Evolutionary conservation across 164 flowering plant species (phyloP).

Genomic region (Stephania cephalantha): DNA sequence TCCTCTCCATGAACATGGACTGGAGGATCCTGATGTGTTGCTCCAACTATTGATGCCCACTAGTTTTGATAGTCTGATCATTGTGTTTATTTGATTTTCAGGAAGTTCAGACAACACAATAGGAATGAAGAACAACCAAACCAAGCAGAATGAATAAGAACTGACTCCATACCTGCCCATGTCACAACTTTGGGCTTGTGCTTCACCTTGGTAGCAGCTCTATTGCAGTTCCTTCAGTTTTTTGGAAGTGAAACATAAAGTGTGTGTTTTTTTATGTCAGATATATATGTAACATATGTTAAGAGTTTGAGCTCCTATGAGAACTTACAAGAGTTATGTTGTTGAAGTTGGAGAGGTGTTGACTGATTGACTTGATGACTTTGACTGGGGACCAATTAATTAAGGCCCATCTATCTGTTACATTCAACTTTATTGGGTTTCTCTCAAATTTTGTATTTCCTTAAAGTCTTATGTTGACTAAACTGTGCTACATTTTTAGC

Average conservation of each 20-base stretch:
- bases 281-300: background rate
- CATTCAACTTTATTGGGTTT: background rate
- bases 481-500: background rate
- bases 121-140: constrained; percentile 13
- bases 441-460: background rate
- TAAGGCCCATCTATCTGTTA: no score
- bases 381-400: background rate
- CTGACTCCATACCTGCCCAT: constrained; percentile 25
- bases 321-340: no score
- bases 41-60: constrained; percentile 14
- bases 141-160: constrained; percentile 12
- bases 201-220: background rate
- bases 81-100: constrained; percentile 28
- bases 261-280: background rate
- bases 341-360: background rate
- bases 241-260: no score
- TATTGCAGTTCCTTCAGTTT: no score
- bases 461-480: background rate
- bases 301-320: no score
- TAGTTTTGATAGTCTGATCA: constrained; percentile 29
- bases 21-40: constrained; percentile 9
- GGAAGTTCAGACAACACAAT: constrained; percentile 26
- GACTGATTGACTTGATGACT: constrained; percentile 4
- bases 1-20: constrained; percentile 59
- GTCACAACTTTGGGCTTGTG: constrained; percentile 1